Percentiles rank a stretch among this genome's conserved stretches.
phyloP scores from a whole-genome alignment of 2,329 filamentous ascomycete species.

The Paecilomyces variotii region DNA sequence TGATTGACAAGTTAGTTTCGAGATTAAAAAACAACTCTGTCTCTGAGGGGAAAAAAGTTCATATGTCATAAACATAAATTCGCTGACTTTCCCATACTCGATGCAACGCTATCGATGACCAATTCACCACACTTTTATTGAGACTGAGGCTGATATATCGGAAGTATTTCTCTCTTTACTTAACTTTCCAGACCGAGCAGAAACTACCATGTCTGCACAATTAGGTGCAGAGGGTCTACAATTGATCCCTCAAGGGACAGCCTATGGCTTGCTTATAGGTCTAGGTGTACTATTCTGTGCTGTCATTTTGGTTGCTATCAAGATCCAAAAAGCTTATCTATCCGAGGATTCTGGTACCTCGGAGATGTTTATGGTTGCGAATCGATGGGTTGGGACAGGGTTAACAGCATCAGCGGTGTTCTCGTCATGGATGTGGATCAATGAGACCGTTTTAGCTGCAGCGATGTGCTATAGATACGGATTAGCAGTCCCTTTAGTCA shows the following conservation, averaged over 20 bases:
- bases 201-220: not conserved
- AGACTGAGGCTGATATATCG: not conserved
- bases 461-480: slow-evolving; percentile 28
- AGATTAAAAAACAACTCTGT: not conserved
- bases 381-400: slow-evolving; percentile 29
- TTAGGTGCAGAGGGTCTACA: not conserved
- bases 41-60: not conserved
- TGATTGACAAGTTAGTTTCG: not conserved
- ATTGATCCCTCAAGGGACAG: slow-evolving; percentile 26
- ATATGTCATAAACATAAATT: not conserved
- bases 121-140: too few species aligned
- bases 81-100: not conserved
- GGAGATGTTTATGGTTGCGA: slow-evolving; percentile 35
- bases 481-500: slow-evolving; percentile 26
- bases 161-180: not conserved
- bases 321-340: slow-evolving; percentile 38
- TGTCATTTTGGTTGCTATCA: slow-evolving; percentile 40
- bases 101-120: too few species aligned
- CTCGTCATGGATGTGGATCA: slow-evolving; percentile 33
- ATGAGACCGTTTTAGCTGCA: slow-evolving; percentile 27
- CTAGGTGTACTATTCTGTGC: slow-evolving; percentile 41
- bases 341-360: slow-evolving; percentile 38
- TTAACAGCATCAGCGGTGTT: slow-evolving; percentile 31
- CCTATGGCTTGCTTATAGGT: slow-evolving; percentile 44
- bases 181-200: not conserved